A percentile compares a stretch with the other conserved stretches of the same genome.
These are phyloP conservation scores for Pseudevernia furfuracea DNA, from an alignment of 495 filamentous ascomycete species.

Conservation along the genomic window DNA sequence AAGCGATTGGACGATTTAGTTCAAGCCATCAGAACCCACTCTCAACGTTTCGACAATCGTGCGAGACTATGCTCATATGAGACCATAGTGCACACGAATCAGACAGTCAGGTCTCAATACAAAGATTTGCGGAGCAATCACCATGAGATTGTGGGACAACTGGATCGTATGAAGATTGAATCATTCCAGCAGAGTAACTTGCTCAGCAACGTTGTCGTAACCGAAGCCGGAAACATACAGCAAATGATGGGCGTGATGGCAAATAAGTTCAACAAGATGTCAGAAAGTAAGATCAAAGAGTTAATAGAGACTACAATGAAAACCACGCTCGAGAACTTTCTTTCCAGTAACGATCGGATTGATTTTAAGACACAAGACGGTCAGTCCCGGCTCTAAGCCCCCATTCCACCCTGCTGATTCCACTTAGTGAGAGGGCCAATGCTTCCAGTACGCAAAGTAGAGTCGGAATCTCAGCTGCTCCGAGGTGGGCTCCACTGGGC, in stretches of 20 bases:
- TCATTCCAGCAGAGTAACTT: not conserved
- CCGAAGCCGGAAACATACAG: constrained; percentile 2
- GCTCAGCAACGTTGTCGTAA: not conserved
- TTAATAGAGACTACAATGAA: not conserved
- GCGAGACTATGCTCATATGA: constrained; percentile 6
- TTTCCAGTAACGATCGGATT: not conserved
- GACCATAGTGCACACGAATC: not conserved
- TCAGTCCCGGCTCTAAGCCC: not conserved
- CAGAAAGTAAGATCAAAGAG: not conserved
- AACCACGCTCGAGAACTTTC: not conserved
- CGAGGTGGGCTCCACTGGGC: not conserved
- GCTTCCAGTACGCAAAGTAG: not conserved
- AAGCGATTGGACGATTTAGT: not conserved
- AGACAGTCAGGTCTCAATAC: not conserved
- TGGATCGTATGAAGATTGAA: not conserved
- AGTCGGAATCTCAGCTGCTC: not conserved
- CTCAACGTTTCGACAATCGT: not conserved
- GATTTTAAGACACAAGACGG: constrained; percentile 4
- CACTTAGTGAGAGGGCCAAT: not conserved
- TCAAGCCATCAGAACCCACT: not conserved
- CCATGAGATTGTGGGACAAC: not conserved
- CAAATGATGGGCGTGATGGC: constrained; percentile 7
- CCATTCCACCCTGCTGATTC: not conserved
- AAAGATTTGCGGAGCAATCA: not conserved
- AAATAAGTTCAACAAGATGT: not conserved